Evolutionary conservation across 805 yeast genomes (phyloP).

Genomic region (Priceomyces melissophilus): DNA sequence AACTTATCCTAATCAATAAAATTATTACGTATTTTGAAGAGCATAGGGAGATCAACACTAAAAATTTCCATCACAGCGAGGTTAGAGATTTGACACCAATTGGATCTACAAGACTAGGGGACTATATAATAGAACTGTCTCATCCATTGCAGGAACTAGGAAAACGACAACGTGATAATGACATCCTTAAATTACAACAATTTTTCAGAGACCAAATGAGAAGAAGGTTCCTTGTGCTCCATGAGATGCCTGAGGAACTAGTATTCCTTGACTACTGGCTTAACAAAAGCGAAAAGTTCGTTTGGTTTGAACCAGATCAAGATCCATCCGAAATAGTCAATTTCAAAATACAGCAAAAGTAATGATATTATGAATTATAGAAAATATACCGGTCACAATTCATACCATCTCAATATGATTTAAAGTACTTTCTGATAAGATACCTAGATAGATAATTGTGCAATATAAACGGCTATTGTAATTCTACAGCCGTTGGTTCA

Average conservation of each 20-base stretch:
- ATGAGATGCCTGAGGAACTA: conserved; percentile 33
- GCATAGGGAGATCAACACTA: conserved; percentile 36
- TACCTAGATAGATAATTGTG: no score
- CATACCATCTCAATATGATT: no score
- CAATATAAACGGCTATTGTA: no score
- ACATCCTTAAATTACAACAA: conserved; percentile 10
- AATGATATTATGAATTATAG: neutral
- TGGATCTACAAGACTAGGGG: conserved; percentile 15
- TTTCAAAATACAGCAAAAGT: conserved; percentile 10
- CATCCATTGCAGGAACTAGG: neutral
- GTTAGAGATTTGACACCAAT: conserved; percentile 19
- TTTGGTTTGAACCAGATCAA: conserved; percentile 46
- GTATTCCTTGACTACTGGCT: conserved; percentile 36
- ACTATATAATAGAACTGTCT: conserved; percentile 24
- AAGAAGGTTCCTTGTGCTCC: conserved; percentile 32
- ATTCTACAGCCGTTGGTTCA: no score
- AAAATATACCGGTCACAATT: no score
- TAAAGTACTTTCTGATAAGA: neutral
- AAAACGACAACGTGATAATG: conserved; percentile 4
- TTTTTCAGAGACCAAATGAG: conserved; percentile 21
- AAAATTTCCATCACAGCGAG: conserved; percentile 35
- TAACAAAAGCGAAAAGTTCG: conserved; percentile 32
- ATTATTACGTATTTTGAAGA: conserved; percentile 42
- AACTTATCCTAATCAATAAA: conserved; percentile 27
- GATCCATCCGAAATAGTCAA: conserved; percentile 39